phyloP scores from a whole-genome alignment of 2,329 filamentous ascomycete genomes.

The Botrytis medusae region DNA sequence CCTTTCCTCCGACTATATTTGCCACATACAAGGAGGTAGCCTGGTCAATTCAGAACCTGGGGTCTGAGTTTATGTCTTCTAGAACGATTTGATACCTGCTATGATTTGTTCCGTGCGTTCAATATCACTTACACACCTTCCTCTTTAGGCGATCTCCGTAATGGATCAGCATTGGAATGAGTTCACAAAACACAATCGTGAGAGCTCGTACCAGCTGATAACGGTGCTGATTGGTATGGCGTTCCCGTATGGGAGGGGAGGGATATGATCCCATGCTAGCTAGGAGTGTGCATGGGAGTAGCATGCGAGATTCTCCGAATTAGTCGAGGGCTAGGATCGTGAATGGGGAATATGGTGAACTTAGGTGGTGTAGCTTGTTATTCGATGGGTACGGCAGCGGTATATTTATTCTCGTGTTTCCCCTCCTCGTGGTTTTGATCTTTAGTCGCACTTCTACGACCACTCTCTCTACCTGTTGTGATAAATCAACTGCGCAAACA shows the following conservation, averaged over 20 bases:
- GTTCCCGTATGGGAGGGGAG: constrained; percentile 5
- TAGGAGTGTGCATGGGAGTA: constrained; percentile 11
- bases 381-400: background rate
- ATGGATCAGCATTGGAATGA: constrained; percentile 1
- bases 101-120: constrained; percentile 16
- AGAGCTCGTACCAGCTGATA: constrained; percentile 20
- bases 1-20: constrained; percentile 1
- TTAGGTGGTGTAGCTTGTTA: background rate
- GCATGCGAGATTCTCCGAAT: constrained; percentile 14
- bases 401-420: constrained; percentile 23
- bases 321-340: background rate
- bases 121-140: constrained; percentile 16
- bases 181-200: constrained; percentile 5
- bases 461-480: constrained; percentile 17
- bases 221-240: constrained; percentile 17
- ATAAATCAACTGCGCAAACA: constrained; percentile 15
- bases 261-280: constrained; percentile 14
- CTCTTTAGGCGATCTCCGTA: constrained; percentile 3
- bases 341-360: constrained; percentile 1
- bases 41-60: constrained; percentile 19
- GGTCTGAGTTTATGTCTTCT: constrained; percentile 20
- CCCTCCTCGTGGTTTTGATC: background rate
- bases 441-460: constrained; percentile 19
- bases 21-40: constrained; percentile 16
- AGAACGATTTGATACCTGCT: constrained; percentile 19